Percentiles rank a stretch among this genome's conserved stretches.
These are phyloP conservation scores for Schoenoplectus tabernaemontani DNA, from an alignment of 202 grass and related monocot species.

Conservation along the genomic window DNA sequence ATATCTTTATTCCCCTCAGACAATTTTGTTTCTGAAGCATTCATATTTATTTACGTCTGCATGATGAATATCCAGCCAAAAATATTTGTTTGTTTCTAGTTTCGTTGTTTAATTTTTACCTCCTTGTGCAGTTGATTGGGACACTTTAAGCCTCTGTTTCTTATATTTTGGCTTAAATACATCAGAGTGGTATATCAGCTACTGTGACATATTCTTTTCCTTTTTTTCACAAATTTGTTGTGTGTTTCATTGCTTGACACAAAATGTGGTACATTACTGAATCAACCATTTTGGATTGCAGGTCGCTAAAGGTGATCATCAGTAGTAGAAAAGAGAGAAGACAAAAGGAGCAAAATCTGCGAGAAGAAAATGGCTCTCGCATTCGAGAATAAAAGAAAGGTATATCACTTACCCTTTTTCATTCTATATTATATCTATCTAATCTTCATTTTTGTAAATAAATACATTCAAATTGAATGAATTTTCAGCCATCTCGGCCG, in stretches of 20 bases:
- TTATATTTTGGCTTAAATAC: neutral
- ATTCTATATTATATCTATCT: conserved; percentile 10
- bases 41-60: too few species aligned
- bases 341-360: neutral
- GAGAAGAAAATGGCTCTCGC: conserved; percentile 38
- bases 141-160: neutral
- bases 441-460: neutral
- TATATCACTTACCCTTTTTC: conserved; percentile 8
- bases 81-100: neutral
- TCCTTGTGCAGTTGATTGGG: neutral
- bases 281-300: neutral
- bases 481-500: conserved; percentile 40
- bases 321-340: neutral
- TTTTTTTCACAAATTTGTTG: neutral
- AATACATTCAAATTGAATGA: conserved; percentile 21
- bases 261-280: neutral
- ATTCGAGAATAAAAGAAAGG: conserved; percentile 66
- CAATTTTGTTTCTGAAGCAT: neutral
- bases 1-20: neutral
- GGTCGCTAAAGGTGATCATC: neutral
- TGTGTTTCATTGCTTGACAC: neutral
- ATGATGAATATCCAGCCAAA: neutral
- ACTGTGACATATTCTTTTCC: neutral
- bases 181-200: neutral
- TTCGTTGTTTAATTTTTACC: neutral